Base-by-base conservation (phyloP, 2,329 filamentous ascomycete genomes). In the Penicillium sp. region DNA sequence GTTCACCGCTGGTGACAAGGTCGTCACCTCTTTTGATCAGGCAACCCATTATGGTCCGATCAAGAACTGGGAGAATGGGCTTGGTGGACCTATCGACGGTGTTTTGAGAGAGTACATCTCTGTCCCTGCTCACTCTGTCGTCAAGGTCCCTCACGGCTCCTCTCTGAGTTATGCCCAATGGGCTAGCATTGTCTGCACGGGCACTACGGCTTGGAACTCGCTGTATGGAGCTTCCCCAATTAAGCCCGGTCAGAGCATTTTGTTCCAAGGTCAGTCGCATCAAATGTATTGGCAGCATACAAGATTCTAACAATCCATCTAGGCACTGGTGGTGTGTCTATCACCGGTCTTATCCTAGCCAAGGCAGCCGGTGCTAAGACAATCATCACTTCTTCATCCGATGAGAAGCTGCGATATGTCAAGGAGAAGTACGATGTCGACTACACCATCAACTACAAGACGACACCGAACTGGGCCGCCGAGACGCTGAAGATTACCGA, bases 351-450 rank as follows among this genome's bases (percentile, higher is more conserved):
- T 21, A 66, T 72, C 11, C 57, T 78, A 9, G 78, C 77, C 34
- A 76, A 75, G 53, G 78, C 78, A 0, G 73, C 74, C 1, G 78
- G 77, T 6, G 75, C 74, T 0, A 75, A 65, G 2, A 74, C 73
- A 5, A 78, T 78, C 45, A 67, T 77, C 38, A 79, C 76, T 0
- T 78, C 76, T 0, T 79, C 77, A 0, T 75, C 70, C 13, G 75
- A 79, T 50, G 59, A 72, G 18, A 62, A 63, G 29, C 44, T 61
- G 9, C 31, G 54, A 11, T 29, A 42, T n/a, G 56, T 64, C 21
- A 57, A 58, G 36, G 42, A 47, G 4, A 79, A 80, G 58, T 71
- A 79, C 8, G 76, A 76, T 10, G 75, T 70, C 0, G 69, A 75
- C 36, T 56, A 75, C 48, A 62, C 58, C 0, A 73, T 81, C 65